Conservation (phyloP, 2,329 filamentous ascomycete species). For the Endoconidiophora laricicola region DNA sequence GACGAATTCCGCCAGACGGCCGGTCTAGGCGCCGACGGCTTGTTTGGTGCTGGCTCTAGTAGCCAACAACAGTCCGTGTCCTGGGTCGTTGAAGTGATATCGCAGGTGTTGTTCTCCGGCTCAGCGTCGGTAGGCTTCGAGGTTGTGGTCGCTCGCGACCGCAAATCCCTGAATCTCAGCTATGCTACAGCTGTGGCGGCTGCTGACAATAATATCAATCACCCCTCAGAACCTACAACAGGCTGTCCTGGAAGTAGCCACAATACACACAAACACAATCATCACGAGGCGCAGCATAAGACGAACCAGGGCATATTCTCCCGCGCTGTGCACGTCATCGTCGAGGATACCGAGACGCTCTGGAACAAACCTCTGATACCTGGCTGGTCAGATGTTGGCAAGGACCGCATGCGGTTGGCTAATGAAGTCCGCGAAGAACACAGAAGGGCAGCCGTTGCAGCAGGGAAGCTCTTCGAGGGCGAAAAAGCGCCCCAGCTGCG, state of each 20-base stretch:
- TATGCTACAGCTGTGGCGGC: slow-evolving; percentile 26
- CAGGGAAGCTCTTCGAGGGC: not conserved
- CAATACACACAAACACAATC: slow-evolving; percentile 31
- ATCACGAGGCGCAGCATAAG: not conserved
- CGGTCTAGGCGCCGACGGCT: slow-evolving; percentile 27
- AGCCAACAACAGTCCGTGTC: slow-evolving; percentile 43
- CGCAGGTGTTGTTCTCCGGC: slow-evolving; percentile 84
- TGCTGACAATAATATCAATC: slow-evolving; percentile 18
- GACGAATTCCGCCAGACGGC: slow-evolving; percentile 56
- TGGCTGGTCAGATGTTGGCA: slow-evolving; percentile 34
- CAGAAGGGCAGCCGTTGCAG: slow-evolving; percentile 3
- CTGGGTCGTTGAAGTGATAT: slow-evolving; percentile 84
- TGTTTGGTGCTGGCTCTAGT: slow-evolving; percentile 28
- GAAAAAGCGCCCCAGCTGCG: slow-evolving; percentile 24
- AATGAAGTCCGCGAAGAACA: slow-evolving; percentile 12
- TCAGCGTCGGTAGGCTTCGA: slow-evolving; percentile 82
- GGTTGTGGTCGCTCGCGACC: slow-evolving; percentile 67
- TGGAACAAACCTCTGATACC: slow-evolving; percentile 89
- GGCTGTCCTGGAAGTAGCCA: slow-evolving; percentile 2
- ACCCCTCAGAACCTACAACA: not conserved
- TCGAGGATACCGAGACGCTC: slow-evolving; percentile 75
- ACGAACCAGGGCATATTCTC: slow-evolving; percentile 59
- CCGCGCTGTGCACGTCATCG: slow-evolving; percentile 55
- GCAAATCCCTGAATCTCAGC: slow-evolving; percentile 59
- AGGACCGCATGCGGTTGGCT: slow-evolving; percentile 15